Percentiles rank a stretch among this genome's conserved stretches.
Conservation (phyloP, 2,329 filamentous ascomycete species). For the Curvularia hawaiiensis region DNA sequence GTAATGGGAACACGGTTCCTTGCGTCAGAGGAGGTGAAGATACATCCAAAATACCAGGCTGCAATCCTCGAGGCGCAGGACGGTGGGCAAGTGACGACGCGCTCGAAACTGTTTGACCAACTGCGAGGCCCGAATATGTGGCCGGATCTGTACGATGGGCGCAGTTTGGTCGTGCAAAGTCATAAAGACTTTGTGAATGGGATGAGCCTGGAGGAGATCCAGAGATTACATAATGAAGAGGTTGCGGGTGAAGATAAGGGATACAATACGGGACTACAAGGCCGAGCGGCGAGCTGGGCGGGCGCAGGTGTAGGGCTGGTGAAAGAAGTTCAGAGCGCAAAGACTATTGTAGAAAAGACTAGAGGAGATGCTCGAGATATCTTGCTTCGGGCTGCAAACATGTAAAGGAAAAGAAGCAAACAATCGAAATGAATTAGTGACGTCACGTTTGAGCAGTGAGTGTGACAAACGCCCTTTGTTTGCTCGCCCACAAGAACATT, state of each 20-base stretch:
- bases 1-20: conserved; percentile 71
- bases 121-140: conserved; percentile 62
- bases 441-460: neutral
- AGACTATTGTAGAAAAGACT: conserved; percentile 55
- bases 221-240: conserved; percentile 53
- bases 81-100: conserved; percentile 56
- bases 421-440: neutral
- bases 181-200: conserved; percentile 49
- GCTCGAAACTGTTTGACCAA: conserved; percentile 58
- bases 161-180: conserved; percentile 61
- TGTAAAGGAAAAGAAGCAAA: neutral
- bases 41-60: conserved; percentile 53
- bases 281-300: conserved; percentile 61
- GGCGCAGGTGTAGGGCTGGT: conserved; percentile 66
- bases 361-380: conserved; percentile 46
- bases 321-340: conserved; percentile 55
- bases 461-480: neutral
- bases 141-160: conserved; percentile 63
- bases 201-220: conserved; percentile 51
- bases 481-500: too few relatives aligned
- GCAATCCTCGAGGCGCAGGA: conserved; percentile 55
- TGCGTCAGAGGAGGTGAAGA: conserved; percentile 54
- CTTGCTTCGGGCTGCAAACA: conserved; percentile 28
- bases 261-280: conserved; percentile 57
- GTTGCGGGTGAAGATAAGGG: conserved; percentile 55